Conservation (phyloP, 176 grass and related monocot species). For the Oryza punctata region DNA sequence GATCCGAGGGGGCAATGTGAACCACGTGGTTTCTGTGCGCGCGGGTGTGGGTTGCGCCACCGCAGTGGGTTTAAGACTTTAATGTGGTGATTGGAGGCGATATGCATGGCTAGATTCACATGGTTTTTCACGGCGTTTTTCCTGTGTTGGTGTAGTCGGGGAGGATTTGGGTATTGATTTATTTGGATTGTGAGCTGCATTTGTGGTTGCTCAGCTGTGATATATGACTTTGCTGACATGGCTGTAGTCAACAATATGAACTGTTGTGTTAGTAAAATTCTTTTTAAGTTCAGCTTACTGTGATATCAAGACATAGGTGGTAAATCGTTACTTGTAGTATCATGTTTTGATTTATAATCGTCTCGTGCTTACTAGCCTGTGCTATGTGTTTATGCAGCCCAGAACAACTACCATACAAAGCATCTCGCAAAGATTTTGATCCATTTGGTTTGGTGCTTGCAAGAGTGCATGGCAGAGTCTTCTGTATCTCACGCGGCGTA, state of each 20-base stretch:
- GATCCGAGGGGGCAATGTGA: conserved; percentile 27
- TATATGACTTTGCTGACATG: not conserved
- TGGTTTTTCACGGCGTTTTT: not conserved
- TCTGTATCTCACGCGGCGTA: conserved; percentile 50
- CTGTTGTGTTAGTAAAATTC: not conserved
- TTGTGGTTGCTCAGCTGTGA: not conserved
- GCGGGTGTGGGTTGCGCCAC: not conserved
- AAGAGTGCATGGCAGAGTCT: conserved; percentile 61
- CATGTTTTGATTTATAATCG: not conserved
- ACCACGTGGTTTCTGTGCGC: conserved; percentile 25
- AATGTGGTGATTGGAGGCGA: not conserved
- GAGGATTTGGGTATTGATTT: conserved; percentile 11
- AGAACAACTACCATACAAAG: conserved; percentile 84
- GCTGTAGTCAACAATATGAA: not conserved
- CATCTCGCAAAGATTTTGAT: conserved; percentile 96
- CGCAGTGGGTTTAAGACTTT: conserved; percentile 12
- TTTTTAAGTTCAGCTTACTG: not conserved
- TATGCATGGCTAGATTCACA: not conserved
- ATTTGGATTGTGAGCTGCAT: conserved; percentile 14
- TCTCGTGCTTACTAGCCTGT: conserved; percentile 13
- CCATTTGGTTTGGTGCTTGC: conserved; percentile 94
- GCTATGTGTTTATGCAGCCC: conserved; percentile 72
- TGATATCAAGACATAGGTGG: not conserved
- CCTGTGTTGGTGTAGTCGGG: not conserved
- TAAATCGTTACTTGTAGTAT: conserved; percentile 9